Conservation (phyloP, 176 grass and related monocot species). For the Neostapfia colusana region DNA sequence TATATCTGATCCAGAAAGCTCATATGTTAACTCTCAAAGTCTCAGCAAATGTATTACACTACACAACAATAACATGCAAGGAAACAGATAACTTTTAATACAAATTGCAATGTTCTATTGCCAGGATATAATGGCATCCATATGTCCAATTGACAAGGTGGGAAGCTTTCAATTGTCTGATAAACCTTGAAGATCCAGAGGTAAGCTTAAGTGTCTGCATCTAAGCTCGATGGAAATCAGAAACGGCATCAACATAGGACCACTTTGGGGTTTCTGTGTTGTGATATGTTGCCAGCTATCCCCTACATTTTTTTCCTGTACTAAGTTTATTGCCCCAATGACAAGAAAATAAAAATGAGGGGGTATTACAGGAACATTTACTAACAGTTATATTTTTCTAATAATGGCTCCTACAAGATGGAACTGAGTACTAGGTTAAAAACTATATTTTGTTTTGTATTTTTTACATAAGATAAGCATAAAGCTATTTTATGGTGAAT, state of each 20-base stretch:
- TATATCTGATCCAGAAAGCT: constrained; percentile 64
- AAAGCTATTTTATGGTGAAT: neutral
- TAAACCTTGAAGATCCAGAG: neutral
- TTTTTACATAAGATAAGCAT: neutral
- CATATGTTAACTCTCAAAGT: neutral
- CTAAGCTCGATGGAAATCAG: neutral
- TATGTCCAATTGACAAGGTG: neutral
- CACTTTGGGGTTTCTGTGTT: neutral
- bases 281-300: neutral
- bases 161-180: neutral
- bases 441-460: neutral
- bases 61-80: neutral
- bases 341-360: neutral
- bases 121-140: neutral
- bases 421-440: neutral
- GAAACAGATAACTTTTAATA: neutral
- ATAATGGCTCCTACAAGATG: neutral
- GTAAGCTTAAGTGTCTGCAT: neutral
- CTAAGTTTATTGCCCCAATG: neutral
- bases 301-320: neutral
- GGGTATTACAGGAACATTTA: neutral
- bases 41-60: neutral
- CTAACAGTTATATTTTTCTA: neutral
- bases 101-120: neutral
- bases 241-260: neutral